Percentiles rank a stretch among this genome's conserved stretches.
Evolutionary conservation across 495 filamentous ascomycete genomes (phyloP).

Genomic region (Trichocladium antarcticum): DNA sequence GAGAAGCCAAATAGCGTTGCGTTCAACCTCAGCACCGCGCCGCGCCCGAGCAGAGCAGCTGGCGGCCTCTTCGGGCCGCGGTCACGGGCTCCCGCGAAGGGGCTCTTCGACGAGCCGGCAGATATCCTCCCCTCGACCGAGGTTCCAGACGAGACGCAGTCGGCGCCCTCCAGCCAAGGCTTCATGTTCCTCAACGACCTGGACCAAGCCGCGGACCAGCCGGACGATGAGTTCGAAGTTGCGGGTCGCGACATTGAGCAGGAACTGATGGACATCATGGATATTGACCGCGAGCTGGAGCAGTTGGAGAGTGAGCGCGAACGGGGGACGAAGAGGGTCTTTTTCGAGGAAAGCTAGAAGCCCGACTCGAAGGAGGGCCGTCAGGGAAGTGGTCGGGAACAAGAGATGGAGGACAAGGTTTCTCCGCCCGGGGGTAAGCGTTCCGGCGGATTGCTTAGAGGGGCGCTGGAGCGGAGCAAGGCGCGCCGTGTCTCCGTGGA

Average conservation of each 20-base stretch:
- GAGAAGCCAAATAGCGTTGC: slow-evolving; percentile 32
- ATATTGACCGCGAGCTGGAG: slow-evolving; percentile 44
- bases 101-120: slow-evolving; percentile 16
- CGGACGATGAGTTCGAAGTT: slow-evolving; percentile 35
- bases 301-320: slow-evolving; percentile 35
- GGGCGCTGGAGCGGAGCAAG: neutral
- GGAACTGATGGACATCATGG: slow-evolving; percentile 45
- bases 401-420: neutral
- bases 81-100: neutral
- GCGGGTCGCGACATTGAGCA: slow-evolving; percentile 40
- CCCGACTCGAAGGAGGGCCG: neutral
- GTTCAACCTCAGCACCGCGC: slow-evolving; percentile 36
- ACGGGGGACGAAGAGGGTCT: slow-evolving; percentile 38
- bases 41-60: slow-evolving; percentile 4
- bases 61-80: slow-evolving; percentile 8
- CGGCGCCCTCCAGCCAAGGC: slow-evolving; percentile 15
- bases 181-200: slow-evolving; percentile 37
- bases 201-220: slow-evolving; percentile 31
- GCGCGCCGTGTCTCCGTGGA: neutral
- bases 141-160: slow-evolving; percentile 6
- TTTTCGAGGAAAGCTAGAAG: slow-evolving; percentile 34
- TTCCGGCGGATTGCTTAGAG: neutral
- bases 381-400: neutral
- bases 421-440: neutral
- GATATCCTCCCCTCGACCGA: slow-evolving; percentile 18